Conservation (phyloP, 2,329 filamentous ascomycete species). For the Colletotrichum incanum region DNA sequence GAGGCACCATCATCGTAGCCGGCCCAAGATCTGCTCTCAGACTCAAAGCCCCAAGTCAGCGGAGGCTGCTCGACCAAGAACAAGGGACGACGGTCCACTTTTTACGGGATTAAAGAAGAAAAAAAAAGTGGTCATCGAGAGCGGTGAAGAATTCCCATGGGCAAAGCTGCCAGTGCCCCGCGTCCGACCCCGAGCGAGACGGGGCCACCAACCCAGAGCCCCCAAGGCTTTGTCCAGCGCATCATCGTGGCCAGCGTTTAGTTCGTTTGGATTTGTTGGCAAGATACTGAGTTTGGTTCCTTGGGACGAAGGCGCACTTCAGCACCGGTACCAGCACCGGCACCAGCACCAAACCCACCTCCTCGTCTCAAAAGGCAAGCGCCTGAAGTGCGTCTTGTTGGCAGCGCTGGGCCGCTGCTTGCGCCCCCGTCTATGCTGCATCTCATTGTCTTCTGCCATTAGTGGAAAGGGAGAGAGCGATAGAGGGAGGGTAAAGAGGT, state of each 20-base stretch:
- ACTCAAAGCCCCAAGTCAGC: conserved; percentile 19
- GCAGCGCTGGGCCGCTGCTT: conserved; percentile 29
- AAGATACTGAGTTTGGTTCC: conserved; percentile 1
- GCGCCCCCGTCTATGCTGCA: conserved; percentile 32
- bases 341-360: conserved; percentile 3
- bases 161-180: conserved; percentile 25
- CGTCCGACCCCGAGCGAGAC: conserved; percentile 31
- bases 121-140: conserved; percentile 36
- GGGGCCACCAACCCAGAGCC: conserved; percentile 13
- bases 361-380: not conserved
- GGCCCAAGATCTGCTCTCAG: conserved; percentile 15
- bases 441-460: conserved; percentile 8
- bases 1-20: conserved; percentile 4
- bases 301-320: not conserved
- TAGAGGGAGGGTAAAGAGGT: conserved; percentile 9
- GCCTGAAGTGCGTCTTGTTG: conserved; percentile 17
- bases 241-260: conserved; percentile 9
- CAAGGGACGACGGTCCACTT: conserved; percentile 16
- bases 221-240: conserved; percentile 29
- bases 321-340: not conserved
- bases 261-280: conserved; percentile 8
- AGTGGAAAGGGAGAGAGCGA: conserved; percentile 5
- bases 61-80: conserved; percentile 27
- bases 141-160: conserved; percentile 31
- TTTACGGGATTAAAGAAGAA: conserved; percentile 28